Percentiles rank a stretch among this genome's conserved stretches.
These are phyloP conservation scores for Lachancea sp. DNA, from an alignment of 805 yeast genomes.

Conservation along the genomic window DNA sequence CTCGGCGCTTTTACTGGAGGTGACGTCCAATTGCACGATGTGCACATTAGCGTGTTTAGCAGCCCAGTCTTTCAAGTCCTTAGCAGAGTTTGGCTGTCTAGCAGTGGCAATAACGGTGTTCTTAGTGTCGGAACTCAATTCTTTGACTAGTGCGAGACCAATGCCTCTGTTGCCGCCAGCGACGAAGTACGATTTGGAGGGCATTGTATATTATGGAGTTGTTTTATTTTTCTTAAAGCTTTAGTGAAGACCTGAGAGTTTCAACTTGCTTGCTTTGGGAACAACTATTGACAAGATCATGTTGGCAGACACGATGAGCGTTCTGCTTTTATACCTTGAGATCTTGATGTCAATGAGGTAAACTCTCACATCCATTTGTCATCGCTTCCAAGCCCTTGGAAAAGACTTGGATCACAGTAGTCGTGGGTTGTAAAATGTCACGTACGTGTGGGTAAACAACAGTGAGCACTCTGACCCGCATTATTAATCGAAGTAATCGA, in stretches of 20 bases:
- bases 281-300: background rate
- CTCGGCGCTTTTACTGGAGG: background rate
- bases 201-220: background rate
- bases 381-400: background rate
- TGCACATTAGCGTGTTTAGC: background rate
- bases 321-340: background rate
- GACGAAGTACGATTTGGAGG: constrained; percentile 22
- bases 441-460: background rate
- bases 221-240: background rate
- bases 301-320: background rate
- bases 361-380: background rate
- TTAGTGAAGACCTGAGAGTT: background rate
- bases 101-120: constrained; percentile 19
- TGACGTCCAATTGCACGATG: background rate
- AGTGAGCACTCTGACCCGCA: background rate
- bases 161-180: constrained; percentile 36
- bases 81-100: constrained; percentile 4
- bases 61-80: background rate
- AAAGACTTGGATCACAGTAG: background rate
- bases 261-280: background rate
- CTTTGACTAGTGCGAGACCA: no score
- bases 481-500: background rate
- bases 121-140: constrained; percentile 13
- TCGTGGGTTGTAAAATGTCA: background rate
- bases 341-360: background rate